Evolutionary conservation across 192 early-diverging fungal species (phyloP).

Genomic region (Neocallimastix lanati): DNA sequence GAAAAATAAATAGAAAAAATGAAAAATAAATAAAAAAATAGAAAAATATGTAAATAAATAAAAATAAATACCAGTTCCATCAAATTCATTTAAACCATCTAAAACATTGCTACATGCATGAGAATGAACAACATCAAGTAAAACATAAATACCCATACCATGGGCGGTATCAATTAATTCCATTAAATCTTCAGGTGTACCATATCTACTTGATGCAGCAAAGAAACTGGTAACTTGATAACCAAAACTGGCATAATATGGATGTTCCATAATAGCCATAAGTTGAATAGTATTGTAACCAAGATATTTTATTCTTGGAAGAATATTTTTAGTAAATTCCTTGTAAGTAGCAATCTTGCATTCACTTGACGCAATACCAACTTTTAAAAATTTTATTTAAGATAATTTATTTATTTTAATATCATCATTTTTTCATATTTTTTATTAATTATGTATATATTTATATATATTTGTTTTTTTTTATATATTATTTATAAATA

Average conservation of each 20-base stretch:
- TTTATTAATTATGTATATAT: too few species aligned
- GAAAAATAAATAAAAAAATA: too few species aligned
- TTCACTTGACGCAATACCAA: conserved; percentile 87
- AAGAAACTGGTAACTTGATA: conserved; percentile 98
- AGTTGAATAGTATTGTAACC: conserved; percentile 36
- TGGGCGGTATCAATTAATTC: conserved; percentile 87
- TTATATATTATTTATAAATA: too few species aligned
- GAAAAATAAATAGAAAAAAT: too few species aligned
- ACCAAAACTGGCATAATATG: conserved; percentile 87
- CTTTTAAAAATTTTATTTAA: too few species aligned
- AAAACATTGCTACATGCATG: conserved; percentile 87
- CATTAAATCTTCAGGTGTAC: conserved; percentile 78
- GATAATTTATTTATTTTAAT: too few species aligned
- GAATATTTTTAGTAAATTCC: conserved; percentile 69
- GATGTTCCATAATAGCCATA: conserved; percentile 77
- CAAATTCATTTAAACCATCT: conserved; percentile 88
- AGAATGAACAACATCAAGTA: conserved; percentile 89
- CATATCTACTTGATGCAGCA: conserved; percentile 63
- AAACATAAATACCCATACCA: conserved; percentile 64
- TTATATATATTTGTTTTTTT: too few species aligned
- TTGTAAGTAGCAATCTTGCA: conserved; percentile 59
- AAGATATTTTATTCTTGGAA: conserved; percentile 60
- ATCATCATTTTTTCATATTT: too few species aligned
- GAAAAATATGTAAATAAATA: too few species aligned
- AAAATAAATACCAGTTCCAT: conserved; percentile 59